phyloP scores from a whole-genome alignment of 495 filamentous ascomycete species.

The Alectoria sarmentosa region DNA sequence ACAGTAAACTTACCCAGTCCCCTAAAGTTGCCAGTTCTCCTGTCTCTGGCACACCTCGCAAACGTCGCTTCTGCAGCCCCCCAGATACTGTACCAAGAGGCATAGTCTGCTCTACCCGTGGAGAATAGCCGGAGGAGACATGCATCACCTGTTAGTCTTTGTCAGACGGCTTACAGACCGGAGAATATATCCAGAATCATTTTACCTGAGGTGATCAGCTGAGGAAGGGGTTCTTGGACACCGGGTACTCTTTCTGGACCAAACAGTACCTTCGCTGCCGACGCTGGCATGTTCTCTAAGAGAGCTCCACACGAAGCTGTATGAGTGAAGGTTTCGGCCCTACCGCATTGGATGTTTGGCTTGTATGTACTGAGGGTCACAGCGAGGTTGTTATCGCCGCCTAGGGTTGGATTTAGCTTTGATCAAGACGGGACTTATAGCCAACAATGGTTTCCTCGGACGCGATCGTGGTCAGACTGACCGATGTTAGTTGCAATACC shows the following conservation, averaged over 20 bases:
- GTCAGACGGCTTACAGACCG: background rate
- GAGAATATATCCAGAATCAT: background rate
- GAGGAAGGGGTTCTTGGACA: background rate
- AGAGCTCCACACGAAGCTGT: background rate
- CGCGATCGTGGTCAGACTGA: background rate
- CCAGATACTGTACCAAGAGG: conserved; percentile 1
- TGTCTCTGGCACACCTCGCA: background rate
- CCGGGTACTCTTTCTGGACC: background rate
- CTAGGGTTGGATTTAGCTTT: background rate
- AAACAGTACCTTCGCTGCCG: background rate
- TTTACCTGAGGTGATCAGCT: background rate
- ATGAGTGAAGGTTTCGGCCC: background rate
- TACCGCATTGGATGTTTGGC: background rate
- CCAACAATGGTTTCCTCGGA: background rate
- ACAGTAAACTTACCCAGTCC: background rate
- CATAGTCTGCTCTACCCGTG: background rate
- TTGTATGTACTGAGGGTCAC: background rate
- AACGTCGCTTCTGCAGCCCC: background rate
- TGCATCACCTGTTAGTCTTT: background rate
- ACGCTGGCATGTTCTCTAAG: background rate
- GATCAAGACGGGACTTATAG: background rate
- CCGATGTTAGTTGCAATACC: background rate
- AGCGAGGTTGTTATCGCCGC: conserved; percentile 1
- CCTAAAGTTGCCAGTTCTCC: background rate
- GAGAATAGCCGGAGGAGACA: background rate